Evolutionary conservation across 305 asterid species (phyloP), one percentile per base, ranked within the genome.

Genomic region (Solanum aculeatissimum): DNA sequence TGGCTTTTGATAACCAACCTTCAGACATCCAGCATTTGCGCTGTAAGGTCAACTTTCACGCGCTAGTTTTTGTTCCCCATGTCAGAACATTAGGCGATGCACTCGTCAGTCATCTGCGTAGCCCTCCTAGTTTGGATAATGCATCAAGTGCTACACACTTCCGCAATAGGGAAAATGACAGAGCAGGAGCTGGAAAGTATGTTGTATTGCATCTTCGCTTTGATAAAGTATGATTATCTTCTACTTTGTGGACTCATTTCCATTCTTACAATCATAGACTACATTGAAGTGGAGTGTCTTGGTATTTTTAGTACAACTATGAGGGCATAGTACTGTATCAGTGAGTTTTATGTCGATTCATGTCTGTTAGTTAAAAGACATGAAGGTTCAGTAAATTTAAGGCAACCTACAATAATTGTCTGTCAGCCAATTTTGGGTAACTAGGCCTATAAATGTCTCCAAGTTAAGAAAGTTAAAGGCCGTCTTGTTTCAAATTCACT

Each of bases 201-300:
- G 97, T 93, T 43, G 98, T 91, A 68, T 89, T 97, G 84, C 99
- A 97, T 89, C 98, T 97, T 57, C 98, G 98, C 60, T 97, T 97
- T 87, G 99, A 97, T 89, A 97, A 97, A 93, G 98, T 95, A 91
- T 58, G 87, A 38, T 43, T 79, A 19, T 53, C 82, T 58, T 42
- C 49, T 58, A 70, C 58, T 10, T 54, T 70, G 51, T 60, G 55
- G 55, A 53, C 81, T 49, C 77, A 32, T 9, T 83, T 51, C 25
- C 32, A 7, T 83, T 83, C 51, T 58, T 54, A 54, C 70, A 14
- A 54, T 60, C 81, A 70, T 6, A 53, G 35, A 1, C 47, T 79
- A 19, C 35, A 51, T 79, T 79, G 35, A 32, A 54, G 9, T 79
- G 32, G 35, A 54, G 51, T 78, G 68, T 79, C 2, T 1, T 79